These are phyloP conservation scores for Fusarium annulatum DNA, from an alignment of 2,329 filamentous ascomycete species.

Conservation along the genomic window DNA sequence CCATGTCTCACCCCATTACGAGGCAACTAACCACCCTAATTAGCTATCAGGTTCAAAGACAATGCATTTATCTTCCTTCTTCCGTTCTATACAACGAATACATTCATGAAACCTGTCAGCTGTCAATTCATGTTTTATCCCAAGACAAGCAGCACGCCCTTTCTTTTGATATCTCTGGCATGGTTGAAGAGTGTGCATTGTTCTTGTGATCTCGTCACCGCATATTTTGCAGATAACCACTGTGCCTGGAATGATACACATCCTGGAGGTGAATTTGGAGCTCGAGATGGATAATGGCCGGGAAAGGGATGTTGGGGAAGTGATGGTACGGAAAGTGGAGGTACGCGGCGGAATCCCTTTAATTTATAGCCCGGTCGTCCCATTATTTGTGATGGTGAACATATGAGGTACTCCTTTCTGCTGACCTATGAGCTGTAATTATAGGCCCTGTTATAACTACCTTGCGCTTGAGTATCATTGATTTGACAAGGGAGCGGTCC, in stretches of 20 bases:
- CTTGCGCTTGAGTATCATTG: accelerated
- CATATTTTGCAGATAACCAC: background rate
- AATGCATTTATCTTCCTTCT: background rate
- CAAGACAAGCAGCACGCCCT: accelerated
- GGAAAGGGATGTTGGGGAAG: no score
- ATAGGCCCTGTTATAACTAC: accelerated
- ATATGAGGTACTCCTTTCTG: background rate
- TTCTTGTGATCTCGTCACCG: background rate
- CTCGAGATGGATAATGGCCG: background rate
- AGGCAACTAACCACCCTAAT: background rate
- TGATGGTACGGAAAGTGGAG: accelerated
- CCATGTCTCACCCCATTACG: accelerated
- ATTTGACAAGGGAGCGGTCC: no score
- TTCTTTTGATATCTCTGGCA: background rate
- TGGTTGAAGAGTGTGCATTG: background rate
- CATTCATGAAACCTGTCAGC: background rate
- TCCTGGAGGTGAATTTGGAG: accelerated
- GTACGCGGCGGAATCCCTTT: accelerated
- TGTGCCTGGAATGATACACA: background rate
- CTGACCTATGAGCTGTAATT: accelerated
- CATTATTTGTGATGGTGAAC: background rate
- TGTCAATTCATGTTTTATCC: background rate
- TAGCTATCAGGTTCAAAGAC: no score
- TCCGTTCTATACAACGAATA: accelerated
- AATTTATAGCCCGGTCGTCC: background rate